Evolutionary conservation across 345 rosid species (phyloP).

Genomic region (Dipteronia dyeriana): DNA sequence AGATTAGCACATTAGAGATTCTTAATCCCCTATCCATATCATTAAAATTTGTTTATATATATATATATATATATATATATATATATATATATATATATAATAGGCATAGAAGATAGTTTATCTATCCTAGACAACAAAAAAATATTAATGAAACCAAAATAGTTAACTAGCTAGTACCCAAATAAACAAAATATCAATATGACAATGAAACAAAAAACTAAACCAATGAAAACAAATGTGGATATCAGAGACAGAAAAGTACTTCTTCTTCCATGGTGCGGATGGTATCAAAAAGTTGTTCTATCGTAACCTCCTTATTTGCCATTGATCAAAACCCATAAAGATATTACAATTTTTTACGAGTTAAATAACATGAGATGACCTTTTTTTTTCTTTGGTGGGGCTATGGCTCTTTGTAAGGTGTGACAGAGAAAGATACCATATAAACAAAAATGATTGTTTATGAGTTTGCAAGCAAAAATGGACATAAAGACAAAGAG

Average conservation of each 20-base stretch:
- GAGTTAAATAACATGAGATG: neutral
- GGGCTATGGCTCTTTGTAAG: no score
- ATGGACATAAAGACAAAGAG: no score
- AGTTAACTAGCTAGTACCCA: neutral
- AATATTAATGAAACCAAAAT: neutral
- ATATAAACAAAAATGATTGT: no score
- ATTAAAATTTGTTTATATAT: neutral
- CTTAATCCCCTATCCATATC: neutral
- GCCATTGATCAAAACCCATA: constrained; percentile 11
- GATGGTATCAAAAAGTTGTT: constrained; percentile 11
- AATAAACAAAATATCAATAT: neutral
- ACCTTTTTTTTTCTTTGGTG: no score
- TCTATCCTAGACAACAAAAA: neutral
- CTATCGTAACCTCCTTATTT: constrained; percentile 10
- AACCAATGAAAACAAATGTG: neutral
- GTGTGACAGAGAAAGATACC: no score
- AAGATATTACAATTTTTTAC: neutral
- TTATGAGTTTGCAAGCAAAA: no score
- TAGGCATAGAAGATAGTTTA: neutral
- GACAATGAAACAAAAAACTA: neutral
- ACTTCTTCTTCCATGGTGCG: constrained; percentile 25
- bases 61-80: neutral
- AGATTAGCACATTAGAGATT: no score
- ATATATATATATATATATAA: neutral
- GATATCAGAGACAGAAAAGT: neutral